Evolutionary conservation across 805 yeast genomes (phyloP), one percentile per base, ranked within the genome.

Genomic region (Lachancea mirantina): DNA sequence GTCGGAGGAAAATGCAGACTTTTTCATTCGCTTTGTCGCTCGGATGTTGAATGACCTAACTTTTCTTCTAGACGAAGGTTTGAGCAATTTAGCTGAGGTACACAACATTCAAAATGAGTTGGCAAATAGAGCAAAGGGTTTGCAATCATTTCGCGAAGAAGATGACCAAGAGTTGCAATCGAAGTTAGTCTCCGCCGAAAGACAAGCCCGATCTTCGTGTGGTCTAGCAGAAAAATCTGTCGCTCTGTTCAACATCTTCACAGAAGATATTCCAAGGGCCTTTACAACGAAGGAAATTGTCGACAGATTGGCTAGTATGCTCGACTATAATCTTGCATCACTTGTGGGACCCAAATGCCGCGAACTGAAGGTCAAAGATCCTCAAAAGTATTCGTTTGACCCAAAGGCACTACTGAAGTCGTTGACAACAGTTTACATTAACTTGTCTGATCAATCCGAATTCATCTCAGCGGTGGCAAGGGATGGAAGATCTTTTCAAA

Each of bases 31-130:
- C 49, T 87, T 92, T 52, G 83, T 89, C 38, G 98, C 98, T 1
- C 70, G 96, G 55, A 79, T 92, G 84, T 67, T 92, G 51, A 92
- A 92, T 57, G 98, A 92, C 58, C 78, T 94, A 9, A 92, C 98
- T 0, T 92, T 78, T 50, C 64, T 92, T 42, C 64, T 92, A 40
- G 97, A 92, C 58, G 98, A 92, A 59, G 80, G 96, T 1, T 70
- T 92, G 42, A 73, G 80, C 35, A 84, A 83, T 51, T 66, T 92
- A 41, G 69, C 76, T 18, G 78, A 76, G 19, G 88, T 92, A 32
- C 96, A 87, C 49, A 67, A 71, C 28, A 66, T 78, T 42, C 92
- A 84, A 54, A 65, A 63, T 20, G 95, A 85, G 48, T 34, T 78
- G 10, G 70, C 65, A 29, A 63, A 53, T 21, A 67, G 88, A 45